These are phyloP conservation scores for Aphanomyces cochlioides DNA, from an alignment of 352 stramenopile species.

Conservation along the genomic window DNA sequence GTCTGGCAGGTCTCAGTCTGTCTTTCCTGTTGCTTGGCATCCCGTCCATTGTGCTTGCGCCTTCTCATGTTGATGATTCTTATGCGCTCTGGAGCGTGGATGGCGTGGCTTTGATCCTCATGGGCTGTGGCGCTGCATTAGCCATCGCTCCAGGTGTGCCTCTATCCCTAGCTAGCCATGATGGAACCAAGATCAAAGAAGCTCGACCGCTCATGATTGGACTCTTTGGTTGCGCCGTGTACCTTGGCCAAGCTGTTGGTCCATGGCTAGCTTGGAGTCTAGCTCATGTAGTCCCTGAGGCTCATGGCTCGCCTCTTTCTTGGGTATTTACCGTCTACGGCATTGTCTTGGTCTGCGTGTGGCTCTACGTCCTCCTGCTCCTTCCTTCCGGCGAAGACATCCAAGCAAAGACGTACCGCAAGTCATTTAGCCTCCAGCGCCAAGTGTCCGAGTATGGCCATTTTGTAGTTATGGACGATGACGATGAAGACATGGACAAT, in stretches of 20 bases:
- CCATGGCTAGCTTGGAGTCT: conserved; percentile 53
- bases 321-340: conserved; percentile 63
- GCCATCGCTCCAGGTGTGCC: conserved; percentile 57
- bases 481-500: conserved; percentile 34
- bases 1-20: conserved; percentile 43
- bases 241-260: conserved; percentile 58
- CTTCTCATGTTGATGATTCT: not conserved
- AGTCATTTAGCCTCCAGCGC: conserved; percentile 39
- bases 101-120: conserved; percentile 50
- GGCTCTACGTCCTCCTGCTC: conserved; percentile 14
- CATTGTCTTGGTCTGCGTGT: conserved; percentile 39
- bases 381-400: conserved; percentile 28
- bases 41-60: conserved; percentile 26
- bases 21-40: conserved; percentile 62
- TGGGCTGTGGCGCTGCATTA: conserved; percentile 53
- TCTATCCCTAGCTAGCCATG: conserved; percentile 53
- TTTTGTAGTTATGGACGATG: conserved; percentile 71
- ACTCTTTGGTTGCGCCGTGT: conserved; percentile 64
- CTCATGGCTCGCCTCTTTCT: conserved; percentile 48
- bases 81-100: conserved; percentile 47
- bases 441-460: conserved; percentile 70
- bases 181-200: conserved; percentile 35
- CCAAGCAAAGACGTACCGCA: not conserved
- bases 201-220: conserved; percentile 62
- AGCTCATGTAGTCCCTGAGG: conserved; percentile 46